Percentiles rank a stretch among this genome's conserved stretches.
Conservation (phyloP, 495 filamentous ascomycete species). For the Daldinia vernicosa region DNA sequence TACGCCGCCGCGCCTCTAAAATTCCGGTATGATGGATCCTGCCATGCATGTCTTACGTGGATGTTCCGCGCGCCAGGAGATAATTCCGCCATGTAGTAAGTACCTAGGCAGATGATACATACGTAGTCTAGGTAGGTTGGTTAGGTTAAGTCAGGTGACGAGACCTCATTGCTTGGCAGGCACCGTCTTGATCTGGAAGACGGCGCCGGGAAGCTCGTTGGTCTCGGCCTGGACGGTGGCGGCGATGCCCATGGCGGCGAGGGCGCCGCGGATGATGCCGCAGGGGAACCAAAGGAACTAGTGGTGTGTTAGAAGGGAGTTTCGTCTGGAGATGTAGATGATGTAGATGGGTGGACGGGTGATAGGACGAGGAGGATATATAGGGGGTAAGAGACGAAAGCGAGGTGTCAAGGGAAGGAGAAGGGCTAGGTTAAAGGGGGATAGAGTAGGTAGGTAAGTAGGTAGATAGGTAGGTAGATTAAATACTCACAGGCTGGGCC, state of each 20-base stretch:
- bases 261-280: conserved; percentile 86
- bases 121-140: not conserved
- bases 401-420: not conserved
- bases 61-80: no score
- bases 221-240: conserved; percentile 90
- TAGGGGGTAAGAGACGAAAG: not conserved
- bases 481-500: conserved; percentile 78
- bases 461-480: conserved; percentile 10
- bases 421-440: not conserved
- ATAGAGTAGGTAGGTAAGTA: not conserved
- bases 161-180: conserved; percentile 58
- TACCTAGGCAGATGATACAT: no score
- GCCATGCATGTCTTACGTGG: not conserved
- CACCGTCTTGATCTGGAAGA: conserved; percentile 94
- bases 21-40: not conserved
- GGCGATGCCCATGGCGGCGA: conserved; percentile 88
- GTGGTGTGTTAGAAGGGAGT: not conserved
- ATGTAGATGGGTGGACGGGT: not conserved
- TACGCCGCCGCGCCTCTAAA: conserved; percentile 17
- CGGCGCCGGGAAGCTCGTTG: conserved; percentile 83
- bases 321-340: not conserved
- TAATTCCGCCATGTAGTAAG: not conserved
- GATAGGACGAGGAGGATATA: no score
- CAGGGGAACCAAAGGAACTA: conserved; percentile 96
- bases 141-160: not conserved